Percentiles rank a stretch among this genome's conserved stretches.
Evolutionary conservation across 2,329 filamentous ascomycete species (phyloP).

Genomic region (Talaromyces sp.): DNA sequence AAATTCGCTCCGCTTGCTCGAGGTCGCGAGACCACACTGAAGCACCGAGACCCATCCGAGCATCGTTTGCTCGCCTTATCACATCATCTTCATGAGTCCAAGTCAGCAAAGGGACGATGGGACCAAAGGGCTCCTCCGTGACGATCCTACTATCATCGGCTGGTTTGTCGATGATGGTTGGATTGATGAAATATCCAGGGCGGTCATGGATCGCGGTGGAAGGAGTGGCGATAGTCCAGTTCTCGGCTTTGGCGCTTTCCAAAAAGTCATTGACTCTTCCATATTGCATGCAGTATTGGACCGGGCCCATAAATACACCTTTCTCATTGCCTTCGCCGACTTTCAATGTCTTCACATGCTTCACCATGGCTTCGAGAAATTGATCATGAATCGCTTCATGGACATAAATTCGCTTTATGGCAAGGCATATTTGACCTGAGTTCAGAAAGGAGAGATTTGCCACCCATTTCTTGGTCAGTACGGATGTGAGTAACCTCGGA

Average conservation of each 20-base stretch:
- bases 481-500: background rate
- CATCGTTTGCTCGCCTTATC: constrained; percentile 47
- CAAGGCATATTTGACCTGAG: constrained; percentile 48
- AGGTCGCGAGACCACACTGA: constrained; percentile 2
- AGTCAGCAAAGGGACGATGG: constrained; percentile 62
- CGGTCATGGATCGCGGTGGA: background rate
- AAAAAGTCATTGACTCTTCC: constrained; percentile 59
- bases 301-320: background rate
- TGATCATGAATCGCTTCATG: constrained; percentile 60
- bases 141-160: constrained; percentile 5
- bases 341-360: constrained; percentile 43
- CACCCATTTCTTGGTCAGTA: background rate
- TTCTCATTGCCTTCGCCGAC: background rate
- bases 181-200: constrained; percentile 5
- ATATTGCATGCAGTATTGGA: constrained; percentile 53
- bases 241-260: background rate
- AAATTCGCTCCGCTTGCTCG: background rate
- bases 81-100: constrained; percentile 64
- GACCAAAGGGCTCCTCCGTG: constrained; percentile 29
- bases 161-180: constrained; percentile 9
- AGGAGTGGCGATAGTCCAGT: background rate
- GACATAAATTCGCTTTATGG: constrained; percentile 60
- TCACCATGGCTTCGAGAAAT: constrained; percentile 51
- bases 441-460: background rate
- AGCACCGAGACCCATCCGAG: constrained; percentile 9